Percentiles rank a stretch among this genome's conserved stretches.
phyloP scores from a whole-genome alignment of 2,329 filamentous ascomycete species.

The Kalmusia sp. region DNA sequence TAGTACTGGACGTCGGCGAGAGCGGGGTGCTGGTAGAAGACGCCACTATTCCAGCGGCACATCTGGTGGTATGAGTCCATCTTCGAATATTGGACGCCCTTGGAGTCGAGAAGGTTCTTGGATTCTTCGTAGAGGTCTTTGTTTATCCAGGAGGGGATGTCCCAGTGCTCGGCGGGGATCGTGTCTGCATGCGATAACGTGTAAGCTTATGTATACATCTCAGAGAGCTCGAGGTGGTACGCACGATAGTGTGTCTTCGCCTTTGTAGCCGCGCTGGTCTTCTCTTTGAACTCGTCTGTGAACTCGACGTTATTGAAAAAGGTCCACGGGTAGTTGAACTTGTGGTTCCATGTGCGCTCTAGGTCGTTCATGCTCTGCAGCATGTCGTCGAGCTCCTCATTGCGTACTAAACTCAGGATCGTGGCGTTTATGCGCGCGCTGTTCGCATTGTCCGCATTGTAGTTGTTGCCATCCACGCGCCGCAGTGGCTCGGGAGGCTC shows the following conservation, averaged over 20 bases:
- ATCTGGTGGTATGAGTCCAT: conserved; percentile 96
- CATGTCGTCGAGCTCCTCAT: conserved; percentile 85
- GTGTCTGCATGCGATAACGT: conserved; percentile 63
- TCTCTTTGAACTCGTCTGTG: conserved; percentile 87
- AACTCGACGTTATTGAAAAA: conserved; percentile 99
- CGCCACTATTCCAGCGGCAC: conserved; percentile 98
- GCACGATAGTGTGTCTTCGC: conserved; percentile 85
- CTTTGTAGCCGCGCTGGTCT: conserved; percentile 82
- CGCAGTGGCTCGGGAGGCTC: conserved; percentile 81
- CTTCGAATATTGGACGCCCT: conserved; percentile 88
- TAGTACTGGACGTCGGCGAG: conserved; percentile 86
- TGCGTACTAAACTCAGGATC: conserved; percentile 88
- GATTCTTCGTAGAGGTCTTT: conserved; percentile 85
- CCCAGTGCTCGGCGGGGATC: conserved; percentile 96
- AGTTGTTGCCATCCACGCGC: conserved; percentile 74
- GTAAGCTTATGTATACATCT: conserved; percentile 16
- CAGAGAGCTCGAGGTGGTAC: too few species aligned
- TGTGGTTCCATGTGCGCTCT: conserved; percentile 94
- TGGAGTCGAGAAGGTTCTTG: conserved; percentile 79
- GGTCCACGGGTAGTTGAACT: conserved; percentile 99
- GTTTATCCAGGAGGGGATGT: conserved; percentile 90
- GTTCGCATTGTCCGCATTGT: conserved; percentile 75
- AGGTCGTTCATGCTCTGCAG: conserved; percentile 88
- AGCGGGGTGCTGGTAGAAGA: conserved; percentile 97
- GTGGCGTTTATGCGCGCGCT: conserved; percentile 92